Evolutionary conservation across 257 asterid species (phyloP), one percentile per base, ranked within the genome.

Genomic region (Petunia axillaris): DNA sequence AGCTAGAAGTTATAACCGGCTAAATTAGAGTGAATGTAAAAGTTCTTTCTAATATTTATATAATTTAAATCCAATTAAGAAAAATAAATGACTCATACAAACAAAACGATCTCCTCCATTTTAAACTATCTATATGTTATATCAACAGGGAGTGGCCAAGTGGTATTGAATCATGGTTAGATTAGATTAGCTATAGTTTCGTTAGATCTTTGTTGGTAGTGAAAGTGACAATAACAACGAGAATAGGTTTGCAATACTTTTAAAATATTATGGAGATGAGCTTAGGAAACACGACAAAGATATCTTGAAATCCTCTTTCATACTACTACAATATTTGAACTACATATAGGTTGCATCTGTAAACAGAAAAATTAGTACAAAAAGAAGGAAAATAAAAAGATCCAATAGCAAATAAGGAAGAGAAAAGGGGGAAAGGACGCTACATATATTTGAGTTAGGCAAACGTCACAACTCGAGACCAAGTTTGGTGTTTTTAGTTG

Each of bases 291-390:
- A 35, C 16, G 39, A 48, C 6, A 71, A 48, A 50, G 60, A 35
- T 48, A 0, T 48, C 44, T 48, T 4, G 16, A 71, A 71, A 46
- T 48, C 16, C n/a, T 48, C 60, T 71, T 71, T 71, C 25, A 25
- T 50, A 59, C 6, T 50, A 71, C 10, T 71, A 71, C 1, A 48
- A 46, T 70, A 70, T 70, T 25, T 48, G 35, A 55, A 15, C 8
- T 55, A 55, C 62, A 15, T 25, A 35, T 71, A 48, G 77, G 60
- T 46, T 40, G 36, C 3, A 71, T 71, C 11, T 35, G 35, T 11
- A 35, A 71, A 48, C 77, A 70, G 5, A 70, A 43, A 70, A 16
- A 46, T 4, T 38, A 70, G 59, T 46, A 70, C 43, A 70, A 70
- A 65, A 48, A 70, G 8, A 52, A 14, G 55, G 55, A 14, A 4